A percentile compares a stretch with the other conserved stretches of the same genome.
phyloP scores from a whole-genome alignment of 2,329 filamentous ascomycete species.

The Paracamarosporium sp. region DNA sequence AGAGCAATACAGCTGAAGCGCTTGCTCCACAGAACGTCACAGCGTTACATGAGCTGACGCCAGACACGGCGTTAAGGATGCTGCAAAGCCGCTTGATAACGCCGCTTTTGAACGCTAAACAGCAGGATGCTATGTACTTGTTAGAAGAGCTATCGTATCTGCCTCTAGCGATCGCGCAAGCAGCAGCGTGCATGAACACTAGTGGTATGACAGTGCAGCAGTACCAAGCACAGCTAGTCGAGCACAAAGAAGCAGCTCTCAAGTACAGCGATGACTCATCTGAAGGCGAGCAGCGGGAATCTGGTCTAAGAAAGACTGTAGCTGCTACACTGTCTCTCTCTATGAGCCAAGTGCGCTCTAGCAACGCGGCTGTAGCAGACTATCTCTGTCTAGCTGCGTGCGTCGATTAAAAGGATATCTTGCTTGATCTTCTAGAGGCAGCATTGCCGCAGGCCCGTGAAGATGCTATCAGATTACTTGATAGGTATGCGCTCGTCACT shows the following conservation, averaged over 20 bases:
- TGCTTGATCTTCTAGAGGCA: conserved; percentile 22
- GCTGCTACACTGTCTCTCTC: conserved; percentile 52
- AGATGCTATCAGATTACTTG: conserved; percentile 20
- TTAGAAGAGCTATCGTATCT: conserved; percentile 25
- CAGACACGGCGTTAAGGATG: conserved; percentile 23
- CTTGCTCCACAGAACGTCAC: conserved; percentile 24
- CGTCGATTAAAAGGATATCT: conserved; percentile 36
- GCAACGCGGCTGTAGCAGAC: conserved; percentile 40
- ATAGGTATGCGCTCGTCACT: conserved; percentile 21
- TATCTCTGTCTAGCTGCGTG: conserved; percentile 50
- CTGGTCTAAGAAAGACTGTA: conserved; percentile 45
- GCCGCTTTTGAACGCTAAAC: conserved; percentile 10
- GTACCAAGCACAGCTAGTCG: conserved; percentile 18
- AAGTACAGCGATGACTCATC: conserved; percentile 45
- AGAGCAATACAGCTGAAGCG: conserved; percentile 13
- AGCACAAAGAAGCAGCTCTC: conserved; percentile 35
- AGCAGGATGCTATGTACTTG: conserved; percentile 19
- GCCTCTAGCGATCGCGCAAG: conserved; percentile 25
- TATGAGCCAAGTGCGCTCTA: conserved; percentile 36
- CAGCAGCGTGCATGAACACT: conserved; percentile 23
- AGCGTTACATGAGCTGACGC: conserved; percentile 19
- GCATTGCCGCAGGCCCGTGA: conserved; percentile 13
- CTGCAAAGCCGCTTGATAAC: conserved; percentile 19
- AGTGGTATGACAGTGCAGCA: conserved; percentile 14
- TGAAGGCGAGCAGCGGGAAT: conserved; percentile 26